Base-by-base conservation (phyloP, 345 rosid genomes). In the Gossypium sturtianum region DNA sequence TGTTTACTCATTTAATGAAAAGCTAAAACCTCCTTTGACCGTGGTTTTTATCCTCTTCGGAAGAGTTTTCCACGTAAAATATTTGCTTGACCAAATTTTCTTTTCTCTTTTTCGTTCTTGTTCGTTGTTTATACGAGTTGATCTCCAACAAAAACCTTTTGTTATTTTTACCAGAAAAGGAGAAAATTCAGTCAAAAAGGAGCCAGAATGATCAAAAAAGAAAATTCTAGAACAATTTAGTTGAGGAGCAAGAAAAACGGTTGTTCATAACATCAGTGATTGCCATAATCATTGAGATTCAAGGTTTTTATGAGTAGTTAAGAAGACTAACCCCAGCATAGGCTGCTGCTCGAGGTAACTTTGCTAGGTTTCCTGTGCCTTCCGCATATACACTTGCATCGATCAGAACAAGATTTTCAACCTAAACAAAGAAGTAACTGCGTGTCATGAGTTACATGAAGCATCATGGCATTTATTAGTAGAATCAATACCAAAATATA, bases 331-430 rank as follows among this genome's bases (percentile, higher is more conserved):
- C 99, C 79, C 98, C 99, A 62, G 93, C 90, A 80, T 93, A 93
- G 82, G 99, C 98, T 75, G 86, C 78, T 27, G 81, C 62, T 86
- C 76, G 86, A 2, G 97, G 97, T 66, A 95, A 81, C 54, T 84
- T 95, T 41, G 90, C 91, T 68, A 91, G 82, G 77, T 87, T 74
- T 79, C 98, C 98, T 0, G 99, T 90, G 80, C 97, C 97, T 89
- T 95, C 93, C 71, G 97, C 77, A 74, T 92, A 91, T 34, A 91
- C 98, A 74, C 96, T 93, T 82, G 99, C 97, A 72, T 95, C 94
- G 75, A 91, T 86, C 77, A 95, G 85, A 82, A 90, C 84, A 80
- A 95, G 83, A 65, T 86, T 89, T 74, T 91, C 87, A 44, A 93
- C 96, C 98, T 91, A 80, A 70, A 66, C 72, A 72, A 60, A 49